Evolutionary conservation across 1,284 basidiomycete species (phyloP).

Genomic region (Agaricales sp.): DNA sequence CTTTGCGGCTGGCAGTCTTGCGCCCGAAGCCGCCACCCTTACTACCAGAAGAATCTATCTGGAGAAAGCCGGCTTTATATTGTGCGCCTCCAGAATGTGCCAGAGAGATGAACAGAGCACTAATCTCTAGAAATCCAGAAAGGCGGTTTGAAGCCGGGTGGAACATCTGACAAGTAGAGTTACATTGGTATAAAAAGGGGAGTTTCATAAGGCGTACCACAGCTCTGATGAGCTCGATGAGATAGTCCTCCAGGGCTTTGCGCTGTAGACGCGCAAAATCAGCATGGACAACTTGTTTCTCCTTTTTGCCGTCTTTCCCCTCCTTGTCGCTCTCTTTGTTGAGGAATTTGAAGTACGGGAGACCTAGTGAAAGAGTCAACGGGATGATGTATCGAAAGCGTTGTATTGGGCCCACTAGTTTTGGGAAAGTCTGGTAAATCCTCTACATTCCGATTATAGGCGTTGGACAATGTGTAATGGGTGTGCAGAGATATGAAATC

Average conservation of each 20-base stretch:
- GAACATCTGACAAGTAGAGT: conserved; percentile 59
- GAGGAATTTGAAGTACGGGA: conserved; percentile 84
- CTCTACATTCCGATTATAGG: conserved; percentile 60
- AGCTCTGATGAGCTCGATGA: conserved; percentile 80
- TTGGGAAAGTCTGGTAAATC: conserved; percentile 89
- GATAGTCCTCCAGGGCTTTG: conserved; percentile 80
- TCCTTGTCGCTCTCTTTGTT: conserved; percentile 36
- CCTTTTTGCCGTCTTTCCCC: conserved; percentile 12
- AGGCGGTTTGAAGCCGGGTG: conserved; percentile 89
- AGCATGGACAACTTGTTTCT: conserved; percentile 45
- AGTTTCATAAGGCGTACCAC: conserved; percentile 50
- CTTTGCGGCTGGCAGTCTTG: conserved; percentile 55
- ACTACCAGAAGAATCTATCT: conserved; percentile 39
- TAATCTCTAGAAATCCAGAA: conserved; percentile 92
- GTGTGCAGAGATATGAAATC: conserved; percentile 90
- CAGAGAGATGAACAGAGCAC: conserved; percentile 77
- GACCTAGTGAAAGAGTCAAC: conserved; percentile 30
- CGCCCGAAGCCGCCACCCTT: conserved; percentile 49
- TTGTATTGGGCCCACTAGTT: conserved; percentile 46
- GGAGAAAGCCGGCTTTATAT: conserved; percentile 85
- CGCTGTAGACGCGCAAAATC: conserved; percentile 79
- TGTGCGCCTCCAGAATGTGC: conserved; percentile 79
- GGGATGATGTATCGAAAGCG: conserved; percentile 1
- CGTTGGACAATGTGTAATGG: conserved; percentile 85
- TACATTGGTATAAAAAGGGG: conserved; percentile 4